Evolutionary conservation across 192 early-diverging fungal species (phyloP).

Genomic region (Paraglomus occultum): DNA sequence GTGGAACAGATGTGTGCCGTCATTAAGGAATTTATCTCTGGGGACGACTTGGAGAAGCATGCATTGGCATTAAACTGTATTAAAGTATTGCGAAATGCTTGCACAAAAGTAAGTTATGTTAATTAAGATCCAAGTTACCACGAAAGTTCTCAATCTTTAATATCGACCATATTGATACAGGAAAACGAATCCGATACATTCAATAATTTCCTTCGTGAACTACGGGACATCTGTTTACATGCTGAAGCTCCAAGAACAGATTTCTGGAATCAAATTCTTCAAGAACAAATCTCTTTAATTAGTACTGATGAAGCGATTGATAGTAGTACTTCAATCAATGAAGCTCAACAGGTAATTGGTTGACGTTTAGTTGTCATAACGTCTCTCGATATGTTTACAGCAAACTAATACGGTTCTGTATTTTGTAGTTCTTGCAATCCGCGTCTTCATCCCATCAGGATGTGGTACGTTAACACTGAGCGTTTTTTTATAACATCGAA

Average conservation of each 20-base stretch:
- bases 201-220: slow-evolving; percentile 52
- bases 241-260: slow-evolving; percentile 36
- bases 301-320: slow-evolving; percentile 43
- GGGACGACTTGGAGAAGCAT: slow-evolving; percentile 28
- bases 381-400: too few species aligned
- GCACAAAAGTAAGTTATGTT: not conserved
- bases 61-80: slow-evolving; percentile 58
- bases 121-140: too few species aligned
- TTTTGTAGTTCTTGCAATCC: too few species aligned
- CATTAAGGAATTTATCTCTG: slow-evolving; percentile 31
- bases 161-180: not conserved
- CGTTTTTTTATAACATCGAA: too few species aligned
- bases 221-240: slow-evolving; percentile 39
- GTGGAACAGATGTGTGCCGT: slow-evolving; percentile 51
- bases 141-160: not conserved
- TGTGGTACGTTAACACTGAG: too few species aligned
- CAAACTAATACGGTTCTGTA: too few species aligned
- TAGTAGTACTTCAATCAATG: slow-evolving; percentile 40
- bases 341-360: slow-evolving; percentile 50
- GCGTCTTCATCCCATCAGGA: too few species aligned
- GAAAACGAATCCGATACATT: slow-evolving; percentile 43
- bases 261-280: slow-evolving; percentile 54
- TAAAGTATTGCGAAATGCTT: slow-evolving; percentile 43
- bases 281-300: slow-evolving; percentile 46
- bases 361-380: too few species aligned